phyloP scores from a whole-genome alignment of 768 basidiomycete species.

The Leccinum aurantiacum region DNA sequence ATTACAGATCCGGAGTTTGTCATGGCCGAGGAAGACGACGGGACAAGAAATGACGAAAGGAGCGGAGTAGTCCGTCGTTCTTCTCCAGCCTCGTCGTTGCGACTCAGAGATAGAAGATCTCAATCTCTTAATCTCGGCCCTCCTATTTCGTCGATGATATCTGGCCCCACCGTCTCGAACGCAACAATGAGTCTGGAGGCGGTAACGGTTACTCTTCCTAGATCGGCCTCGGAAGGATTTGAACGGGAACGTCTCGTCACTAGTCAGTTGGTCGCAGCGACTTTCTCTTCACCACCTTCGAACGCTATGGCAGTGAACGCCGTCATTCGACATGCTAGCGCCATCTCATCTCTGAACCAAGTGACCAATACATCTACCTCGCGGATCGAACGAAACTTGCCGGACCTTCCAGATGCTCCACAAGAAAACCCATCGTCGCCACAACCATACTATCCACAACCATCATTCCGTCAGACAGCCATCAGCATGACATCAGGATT shows the following conservation, averaged over 20 bases:
- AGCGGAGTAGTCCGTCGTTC: slow-evolving; percentile 20
- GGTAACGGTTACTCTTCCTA: slow-evolving; percentile 29
- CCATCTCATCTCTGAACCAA: slow-evolving; percentile 17
- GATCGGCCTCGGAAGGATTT: slow-evolving; percentile 27
- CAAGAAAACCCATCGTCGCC: slow-evolving; percentile 10
- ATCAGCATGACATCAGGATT: slow-evolving; percentile 70
- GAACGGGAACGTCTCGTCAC: slow-evolving; percentile 45
- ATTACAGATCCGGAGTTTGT: slow-evolving; percentile 66
- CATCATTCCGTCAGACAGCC: slow-evolving; percentile 58
- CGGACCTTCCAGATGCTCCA: slow-evolving; percentile 29
- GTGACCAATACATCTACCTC: slow-evolving; percentile 31
- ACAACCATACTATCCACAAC: slow-evolving; percentile 21
- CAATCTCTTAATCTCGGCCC: slow-evolving; percentile 58
- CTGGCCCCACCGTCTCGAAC: slow-evolving; percentile 24
- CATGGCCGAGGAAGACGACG: slow-evolving; percentile 62
- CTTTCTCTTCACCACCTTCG: slow-evolving; percentile 35
- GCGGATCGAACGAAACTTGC: slow-evolving; percentile 30
- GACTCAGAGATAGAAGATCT: slow-evolving; percentile 57
- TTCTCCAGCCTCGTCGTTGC: slow-evolving; percentile 47
- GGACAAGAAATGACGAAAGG: slow-evolving; percentile 17
- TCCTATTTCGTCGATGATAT: slow-evolving; percentile 30
- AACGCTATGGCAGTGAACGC: slow-evolving; percentile 24
- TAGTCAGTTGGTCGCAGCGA: slow-evolving; percentile 41
- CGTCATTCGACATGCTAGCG: slow-evolving; percentile 26
- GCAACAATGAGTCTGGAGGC: slow-evolving; percentile 34